These are phyloP conservation scores for Arachnopeziza araneosa DNA, from an alignment of 2,329 filamentous ascomycete species.

Conservation along the genomic window DNA sequence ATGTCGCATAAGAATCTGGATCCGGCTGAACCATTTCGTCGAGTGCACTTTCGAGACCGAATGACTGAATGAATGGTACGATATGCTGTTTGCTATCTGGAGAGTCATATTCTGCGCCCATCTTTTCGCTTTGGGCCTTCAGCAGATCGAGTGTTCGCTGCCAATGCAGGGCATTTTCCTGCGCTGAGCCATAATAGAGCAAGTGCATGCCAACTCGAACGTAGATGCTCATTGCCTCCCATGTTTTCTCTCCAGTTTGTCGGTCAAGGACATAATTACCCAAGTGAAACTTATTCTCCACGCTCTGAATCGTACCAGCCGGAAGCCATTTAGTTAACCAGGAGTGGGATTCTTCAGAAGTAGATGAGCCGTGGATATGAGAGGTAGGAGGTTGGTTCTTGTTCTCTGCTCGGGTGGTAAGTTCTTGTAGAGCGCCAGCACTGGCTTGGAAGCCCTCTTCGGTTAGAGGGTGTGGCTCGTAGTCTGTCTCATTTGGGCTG, in stretches of 20 bases:
- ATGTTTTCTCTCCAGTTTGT: slow-evolving; percentile 14
- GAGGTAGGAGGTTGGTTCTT: slow-evolving; percentile 13
- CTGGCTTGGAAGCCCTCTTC: slow-evolving; percentile 11
- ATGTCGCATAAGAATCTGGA: slow-evolving; percentile 12
- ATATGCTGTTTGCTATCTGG: slow-evolving; percentile 16
- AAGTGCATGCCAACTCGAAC: slow-evolving; percentile 17
- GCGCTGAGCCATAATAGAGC: slow-evolving; percentile 13
- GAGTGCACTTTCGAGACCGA: slow-evolving; percentile 6
- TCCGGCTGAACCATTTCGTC: slow-evolving; percentile 13
- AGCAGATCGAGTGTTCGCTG: slow-evolving; percentile 11
- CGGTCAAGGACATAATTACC: slow-evolving; percentile 19
- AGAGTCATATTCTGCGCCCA: slow-evolving; percentile 16
- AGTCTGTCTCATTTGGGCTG: slow-evolving; percentile 2
- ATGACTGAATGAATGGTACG: slow-evolving; percentile 15
- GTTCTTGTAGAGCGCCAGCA: slow-evolving; percentile 7
- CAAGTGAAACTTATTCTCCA: slow-evolving; percentile 17
- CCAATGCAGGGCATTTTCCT: slow-evolving; percentile 15
- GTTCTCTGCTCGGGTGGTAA: slow-evolving; percentile 12
- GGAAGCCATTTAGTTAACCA: slow-evolving; percentile 15
- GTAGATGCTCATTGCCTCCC: slow-evolving; percentile 17
- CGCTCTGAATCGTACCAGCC: slow-evolving; percentile 6
- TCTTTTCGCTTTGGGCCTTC: slow-evolving; percentile 14
- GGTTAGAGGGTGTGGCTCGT: slow-evolving; percentile 16
- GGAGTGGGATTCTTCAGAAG: slow-evolving; percentile 6
- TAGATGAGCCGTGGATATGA: slow-evolving; percentile 13